These are phyloP conservation scores for Lactifluus piperatus DNA, from an alignment of 768 basidiomycete species.

Conservation along the genomic window DNA sequence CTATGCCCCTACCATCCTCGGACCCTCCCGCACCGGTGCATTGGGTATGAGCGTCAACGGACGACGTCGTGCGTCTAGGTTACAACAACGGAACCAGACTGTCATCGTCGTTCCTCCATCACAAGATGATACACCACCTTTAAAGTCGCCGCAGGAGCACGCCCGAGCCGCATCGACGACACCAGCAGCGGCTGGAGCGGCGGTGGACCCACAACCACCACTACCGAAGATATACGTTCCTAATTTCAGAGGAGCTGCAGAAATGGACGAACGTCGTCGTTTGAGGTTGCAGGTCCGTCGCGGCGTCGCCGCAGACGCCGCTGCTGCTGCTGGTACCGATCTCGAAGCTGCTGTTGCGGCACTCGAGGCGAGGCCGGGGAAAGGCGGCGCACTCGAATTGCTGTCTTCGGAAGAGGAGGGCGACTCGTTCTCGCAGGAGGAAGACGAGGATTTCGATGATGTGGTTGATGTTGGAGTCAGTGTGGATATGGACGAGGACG, in stretches of 20 bases:
- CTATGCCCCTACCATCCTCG: slow-evolving; percentile 88
- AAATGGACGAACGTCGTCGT: slow-evolving; percentile 71
- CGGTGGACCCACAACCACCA: neutral
- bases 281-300: slow-evolving; percentile 58
- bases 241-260: slow-evolving; percentile 74
- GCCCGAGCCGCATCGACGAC: neutral
- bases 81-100: neutral
- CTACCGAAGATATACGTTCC: slow-evolving; percentile 51
- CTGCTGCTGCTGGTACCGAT: slow-evolving; percentile 17
- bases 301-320: slow-evolving; percentile 23
- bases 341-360: slow-evolving; percentile 1
- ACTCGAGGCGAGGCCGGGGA: slow-evolving; percentile 27
- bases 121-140: neutral
- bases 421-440: slow-evolving; percentile 36
- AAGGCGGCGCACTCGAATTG: slow-evolving; percentile 38
- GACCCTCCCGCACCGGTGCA: slow-evolving; percentile 52
- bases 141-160: slow-evolving; percentile 12
- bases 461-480: slow-evolving; percentile 39
- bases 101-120: neutral
- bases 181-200: neutral
- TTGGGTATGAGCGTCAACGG: slow-evolving; percentile 72
- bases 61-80: neutral
- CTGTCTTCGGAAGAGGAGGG: slow-evolving; percentile 44
- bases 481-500: slow-evolving; percentile 52
- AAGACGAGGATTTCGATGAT: slow-evolving; percentile 42